Base-by-base conservation (phyloP, 1,139 yeast genomes). In the Yarrowia galli region DNA sequence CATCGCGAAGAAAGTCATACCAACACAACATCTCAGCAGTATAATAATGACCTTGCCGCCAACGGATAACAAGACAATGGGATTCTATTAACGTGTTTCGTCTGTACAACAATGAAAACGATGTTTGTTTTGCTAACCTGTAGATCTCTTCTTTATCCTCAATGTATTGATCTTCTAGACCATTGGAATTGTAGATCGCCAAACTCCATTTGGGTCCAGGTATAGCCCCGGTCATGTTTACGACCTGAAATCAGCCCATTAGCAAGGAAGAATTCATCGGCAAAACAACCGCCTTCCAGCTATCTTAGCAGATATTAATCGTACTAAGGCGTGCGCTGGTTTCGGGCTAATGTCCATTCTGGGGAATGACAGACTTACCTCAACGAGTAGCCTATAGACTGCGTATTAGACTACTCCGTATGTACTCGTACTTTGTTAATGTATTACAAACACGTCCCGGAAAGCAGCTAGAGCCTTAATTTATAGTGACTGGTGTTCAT, bases 131-230 rank as follows among this genome's bases (percentile, higher is more conserved):
- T 16, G 45, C 32, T 38, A 22, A 15, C 42, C 32, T 51, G 60
- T 53, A 53, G 60, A 53, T 53, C 60, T 4, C 20, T 22, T 53
- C 58, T 36, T 36, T 36, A 43, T 22, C 20, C 32, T 35, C 42
- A 8, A 16, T 18, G 22, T n/a, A 7, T 8, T 46, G 58, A 51
- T 51, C 58, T 51, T 32, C 58, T 35, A 51, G 42, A 15, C 6
- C 25, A 35, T 20, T 35, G 42, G 12, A 20, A 13, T 15, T 32
- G 54, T 49, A 49, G 54, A 49, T 49, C 54, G 2, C 20, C 35
- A 16, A 46, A 23, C 35, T 15, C 32, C 32, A 46, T 12, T 28
- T 28, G n/a, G 3, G 9, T 15, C 13, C 42, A 4, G 18, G 15
- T 6, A 3, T 3, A 2, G 15, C 15, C 20, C 23, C 2, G 45